phyloP scores from a whole-genome alignment of 2,329 filamentous ascomycete genomes.

The Microsporum canis region DNA sequence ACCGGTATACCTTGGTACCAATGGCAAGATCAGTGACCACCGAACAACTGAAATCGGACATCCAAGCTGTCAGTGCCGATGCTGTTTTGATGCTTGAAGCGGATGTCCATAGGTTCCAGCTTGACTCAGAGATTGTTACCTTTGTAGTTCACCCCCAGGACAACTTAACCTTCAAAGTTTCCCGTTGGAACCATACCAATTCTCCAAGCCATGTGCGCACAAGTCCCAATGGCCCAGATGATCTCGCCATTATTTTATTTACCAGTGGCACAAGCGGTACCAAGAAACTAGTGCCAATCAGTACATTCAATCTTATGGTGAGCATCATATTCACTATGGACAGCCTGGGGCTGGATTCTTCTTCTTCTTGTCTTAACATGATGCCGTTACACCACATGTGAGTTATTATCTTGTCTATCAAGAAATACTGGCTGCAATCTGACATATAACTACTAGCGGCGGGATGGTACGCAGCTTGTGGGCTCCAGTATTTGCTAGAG shows the following conservation, averaged over 20 bases:
- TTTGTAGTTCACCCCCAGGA: not conserved
- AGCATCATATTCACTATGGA: not conserved
- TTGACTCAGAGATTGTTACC: not conserved
- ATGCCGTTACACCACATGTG: conserved; percentile 4
- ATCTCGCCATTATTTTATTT: conserved; percentile 3
- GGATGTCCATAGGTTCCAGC: not conserved
- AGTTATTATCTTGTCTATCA: not conserved
- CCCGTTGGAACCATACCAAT: not conserved
- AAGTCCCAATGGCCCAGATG: not conserved
- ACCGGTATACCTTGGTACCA: not conserved
- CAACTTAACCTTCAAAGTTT: conserved; percentile 1
- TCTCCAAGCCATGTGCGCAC: too few relatives aligned
- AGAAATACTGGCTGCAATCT: not conserved
- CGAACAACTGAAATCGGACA: not conserved
- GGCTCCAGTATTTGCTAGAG: not conserved
- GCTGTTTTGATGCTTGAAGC: not conserved
- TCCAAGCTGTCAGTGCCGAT: not conserved
- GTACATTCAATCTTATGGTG: not conserved
- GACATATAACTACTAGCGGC: not conserved
- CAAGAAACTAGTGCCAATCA: conserved; percentile 4
- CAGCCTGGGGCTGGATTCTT: not conserved
- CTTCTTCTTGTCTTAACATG: not conserved
- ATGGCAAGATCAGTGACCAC: not conserved
- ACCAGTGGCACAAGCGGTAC: conserved; percentile 3
- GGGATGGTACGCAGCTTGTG: conserved; percentile 1